These are phyloP conservation scores for Metschnikowia colocasiae DNA, from an alignment of 805 yeast species.

Conservation along the genomic window DNA sequence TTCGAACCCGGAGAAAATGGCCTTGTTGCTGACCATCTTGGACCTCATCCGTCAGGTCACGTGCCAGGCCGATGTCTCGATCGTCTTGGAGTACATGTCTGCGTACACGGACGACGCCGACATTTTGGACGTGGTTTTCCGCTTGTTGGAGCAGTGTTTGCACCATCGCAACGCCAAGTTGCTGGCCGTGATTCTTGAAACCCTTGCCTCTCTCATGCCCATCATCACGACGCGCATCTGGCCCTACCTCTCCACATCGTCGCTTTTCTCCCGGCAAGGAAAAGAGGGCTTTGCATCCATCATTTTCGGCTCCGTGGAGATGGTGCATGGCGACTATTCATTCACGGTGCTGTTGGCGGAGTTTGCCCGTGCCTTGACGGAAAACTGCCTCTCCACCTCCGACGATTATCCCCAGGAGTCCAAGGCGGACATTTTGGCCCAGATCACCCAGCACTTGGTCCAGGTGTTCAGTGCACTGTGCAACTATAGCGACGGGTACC, in stretches of 20 bases:
- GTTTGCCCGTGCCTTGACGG: conserved; percentile 50
- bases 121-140: conserved; percentile 56
- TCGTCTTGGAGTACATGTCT: conserved; percentile 39
- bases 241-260: conserved; percentile 69
- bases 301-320: conserved; percentile 69
- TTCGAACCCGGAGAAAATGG: conserved; percentile 36
- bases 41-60: conserved; percentile 48
- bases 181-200: conserved; percentile 43
- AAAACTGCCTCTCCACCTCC: conserved; percentile 43
- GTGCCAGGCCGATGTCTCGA: conserved; percentile 23
- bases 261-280: conserved; percentile 54
- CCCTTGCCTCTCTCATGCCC: conserved; percentile 47
- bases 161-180: conserved; percentile 49
- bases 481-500: conserved; percentile 54
- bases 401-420: conserved; percentile 29
- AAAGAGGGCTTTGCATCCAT: conserved; percentile 62
- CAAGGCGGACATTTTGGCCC: conserved; percentile 53
- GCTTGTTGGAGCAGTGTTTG: conserved; percentile 65
- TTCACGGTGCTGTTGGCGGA: conserved; percentile 62
- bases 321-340: conserved; percentile 60
- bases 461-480: conserved; percentile 70
- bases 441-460: conserved; percentile 53
- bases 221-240: conserved; percentile 67
- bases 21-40: conserved; percentile 39
- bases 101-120: conserved; percentile 54